Evolutionary conservation across 2,329 filamentous ascomycete genomes (phyloP).

Genomic region (Apiospora koreana): DNA sequence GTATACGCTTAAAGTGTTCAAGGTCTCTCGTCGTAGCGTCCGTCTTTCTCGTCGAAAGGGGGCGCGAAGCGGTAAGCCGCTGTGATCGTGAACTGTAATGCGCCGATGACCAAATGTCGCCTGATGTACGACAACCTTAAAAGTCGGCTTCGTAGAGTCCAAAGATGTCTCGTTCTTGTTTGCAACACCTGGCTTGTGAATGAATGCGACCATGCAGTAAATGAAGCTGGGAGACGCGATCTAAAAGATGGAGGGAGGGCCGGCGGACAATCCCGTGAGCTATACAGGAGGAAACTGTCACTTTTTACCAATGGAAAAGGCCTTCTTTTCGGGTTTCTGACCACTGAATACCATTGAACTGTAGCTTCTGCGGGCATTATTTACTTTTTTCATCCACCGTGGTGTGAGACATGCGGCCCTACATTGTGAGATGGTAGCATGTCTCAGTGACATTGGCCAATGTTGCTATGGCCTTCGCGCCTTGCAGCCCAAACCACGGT

Average conservation of each 20-base stretch:
- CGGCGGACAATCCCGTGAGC: too few relatives aligned
- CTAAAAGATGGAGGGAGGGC: too few relatives aligned
- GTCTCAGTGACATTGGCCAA: background rate
- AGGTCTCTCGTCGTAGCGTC: background rate
- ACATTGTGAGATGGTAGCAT: background rate
- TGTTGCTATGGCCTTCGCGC: background rate
- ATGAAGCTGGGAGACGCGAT: too few relatives aligned
- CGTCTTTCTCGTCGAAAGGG: background rate
- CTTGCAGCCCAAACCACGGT: background rate
- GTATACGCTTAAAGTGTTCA: background rate
- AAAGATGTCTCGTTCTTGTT: background rate
- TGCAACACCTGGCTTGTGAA: too few relatives aligned
- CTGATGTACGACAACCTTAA: background rate
- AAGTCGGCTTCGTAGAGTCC: background rate
- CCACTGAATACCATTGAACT: too few relatives aligned
- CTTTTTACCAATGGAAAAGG: too few relatives aligned
- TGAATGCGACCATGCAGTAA: too few relatives aligned
- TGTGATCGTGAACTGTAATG: background rate
- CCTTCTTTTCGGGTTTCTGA: too few relatives aligned
- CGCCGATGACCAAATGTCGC: background rate
- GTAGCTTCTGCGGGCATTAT: background rate
- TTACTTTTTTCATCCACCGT: background rate
- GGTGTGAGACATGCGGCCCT: background rate
- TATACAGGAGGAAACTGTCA: too few relatives aligned
- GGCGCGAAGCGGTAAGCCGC: background rate